Percentiles rank a stretch among this genome's conserved stretches.
Evolutionary conservation across 179 eudicot genomes (phyloP).

Genomic region (Amaranthus tricolor): DNA sequence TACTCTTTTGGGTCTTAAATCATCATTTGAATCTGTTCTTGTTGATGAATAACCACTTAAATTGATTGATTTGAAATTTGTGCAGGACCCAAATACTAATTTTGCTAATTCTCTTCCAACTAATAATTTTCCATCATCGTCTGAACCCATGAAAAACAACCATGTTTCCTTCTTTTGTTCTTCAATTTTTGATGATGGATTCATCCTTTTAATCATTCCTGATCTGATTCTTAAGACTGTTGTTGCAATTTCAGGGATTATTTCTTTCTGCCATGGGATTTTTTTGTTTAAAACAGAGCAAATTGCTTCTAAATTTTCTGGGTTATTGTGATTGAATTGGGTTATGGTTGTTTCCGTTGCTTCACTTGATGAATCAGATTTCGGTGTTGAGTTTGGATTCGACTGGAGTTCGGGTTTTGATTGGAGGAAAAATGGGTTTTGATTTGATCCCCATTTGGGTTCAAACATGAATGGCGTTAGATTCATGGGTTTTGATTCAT

Average conservation of each 20-base stretch:
- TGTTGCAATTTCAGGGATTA: constrained; percentile 52
- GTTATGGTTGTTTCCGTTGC: too few species aligned
- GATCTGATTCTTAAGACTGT: constrained; percentile 57
- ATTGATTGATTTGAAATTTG: constrained; percentile 36
- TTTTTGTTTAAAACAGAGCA: constrained; percentile 55
- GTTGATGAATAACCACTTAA: constrained; percentile 44
- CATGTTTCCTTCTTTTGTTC: constrained; percentile 54
- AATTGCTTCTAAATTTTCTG: constrained; percentile 41
- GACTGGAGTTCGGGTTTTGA: too few species aligned
- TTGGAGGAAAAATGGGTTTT: too few species aligned
- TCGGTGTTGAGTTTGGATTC: too few species aligned
- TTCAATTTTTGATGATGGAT: not conserved
- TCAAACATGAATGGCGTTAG: too few species aligned
- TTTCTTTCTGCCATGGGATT: constrained; percentile 70
- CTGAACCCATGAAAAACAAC: constrained; percentile 60
- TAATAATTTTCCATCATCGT: constrained; percentile 49
- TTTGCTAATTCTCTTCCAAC: constrained; percentile 57
- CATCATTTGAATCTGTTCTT: constrained; percentile 46
- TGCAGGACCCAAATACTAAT: constrained; percentile 51
- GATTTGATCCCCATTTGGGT: too few species aligned
- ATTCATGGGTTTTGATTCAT: too few species aligned
- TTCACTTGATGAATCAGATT: too few species aligned
- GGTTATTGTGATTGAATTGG: constrained; percentile 44
- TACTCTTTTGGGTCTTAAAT: constrained; percentile 45
- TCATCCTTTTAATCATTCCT: constrained; percentile 32